phyloP scores from a whole-genome alignment of 805 yeast genomes.

The Zygotorulaspora danielsina region DNA sequence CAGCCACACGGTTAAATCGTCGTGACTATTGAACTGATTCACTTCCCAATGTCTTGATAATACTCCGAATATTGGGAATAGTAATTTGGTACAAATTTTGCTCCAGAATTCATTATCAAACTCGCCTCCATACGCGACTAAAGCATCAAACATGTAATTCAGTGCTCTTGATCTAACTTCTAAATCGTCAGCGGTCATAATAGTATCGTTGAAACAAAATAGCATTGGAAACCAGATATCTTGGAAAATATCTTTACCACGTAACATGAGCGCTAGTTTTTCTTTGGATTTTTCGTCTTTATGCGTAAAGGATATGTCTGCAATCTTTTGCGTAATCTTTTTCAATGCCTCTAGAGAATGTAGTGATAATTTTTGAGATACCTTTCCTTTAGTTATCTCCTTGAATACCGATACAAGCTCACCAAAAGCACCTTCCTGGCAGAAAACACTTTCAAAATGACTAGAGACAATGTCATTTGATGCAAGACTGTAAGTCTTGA shows the following conservation, averaged over 20 bases:
- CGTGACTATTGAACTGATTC: constrained; percentile 62
- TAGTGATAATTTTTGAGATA: constrained; percentile 74
- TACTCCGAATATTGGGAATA: constrained; percentile 88
- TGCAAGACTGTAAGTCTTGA: constrained; percentile 59
- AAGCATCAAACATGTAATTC: constrained; percentile 72
- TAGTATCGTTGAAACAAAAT: constrained; percentile 78
- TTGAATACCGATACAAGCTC: constrained; percentile 73
- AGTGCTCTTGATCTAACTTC: constrained; percentile 91
- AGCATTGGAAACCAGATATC: constrained; percentile 85
- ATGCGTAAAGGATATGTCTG: constrained; percentile 39
- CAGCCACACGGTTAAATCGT: constrained; percentile 90
- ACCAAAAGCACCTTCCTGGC: constrained; percentile 59
- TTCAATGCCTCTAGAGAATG: constrained; percentile 74
- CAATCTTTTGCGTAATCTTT: constrained; percentile 55
- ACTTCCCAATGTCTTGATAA: constrained; percentile 72
- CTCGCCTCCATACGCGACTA: constrained; percentile 72
- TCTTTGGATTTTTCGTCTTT: constrained; percentile 22
- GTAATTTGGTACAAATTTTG: constrained; percentile 63
- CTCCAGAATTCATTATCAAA: constrained; percentile 82
- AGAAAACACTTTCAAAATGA: constrained; percentile 56
- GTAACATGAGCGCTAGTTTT: constrained; percentile 24
- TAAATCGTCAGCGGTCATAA: constrained; percentile 88
- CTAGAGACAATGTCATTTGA: constrained; percentile 53
- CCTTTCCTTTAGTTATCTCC: constrained; percentile 76
- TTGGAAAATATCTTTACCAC: constrained; percentile 43